phyloP scores from a whole-genome alignment of 805 yeast species.

The Pichia eremophila region DNA sequence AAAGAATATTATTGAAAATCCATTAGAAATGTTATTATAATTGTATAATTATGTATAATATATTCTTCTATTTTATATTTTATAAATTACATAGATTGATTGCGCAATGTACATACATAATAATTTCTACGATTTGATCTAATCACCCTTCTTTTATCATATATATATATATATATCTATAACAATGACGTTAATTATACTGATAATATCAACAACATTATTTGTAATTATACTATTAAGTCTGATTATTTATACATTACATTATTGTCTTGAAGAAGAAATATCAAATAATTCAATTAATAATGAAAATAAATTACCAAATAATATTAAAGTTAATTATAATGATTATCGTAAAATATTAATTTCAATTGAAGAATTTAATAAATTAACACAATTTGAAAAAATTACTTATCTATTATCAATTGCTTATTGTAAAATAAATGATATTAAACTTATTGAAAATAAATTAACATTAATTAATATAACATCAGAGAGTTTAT shows the following conservation, averaged over 20 bases:
- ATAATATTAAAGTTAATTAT: conserved; percentile 12
- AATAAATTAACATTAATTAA: conserved; percentile 15
- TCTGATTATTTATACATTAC: no score
- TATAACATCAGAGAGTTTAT: conserved; percentile 21
- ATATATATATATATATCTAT: no score
- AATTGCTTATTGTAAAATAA: conserved; percentile 14
- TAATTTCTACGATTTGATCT: no score
- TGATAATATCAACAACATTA: no score
- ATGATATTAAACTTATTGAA: conserved; percentile 21
- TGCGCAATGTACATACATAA: no score
- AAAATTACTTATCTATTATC: conserved; percentile 19
- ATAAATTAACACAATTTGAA: conserved; percentile 10
- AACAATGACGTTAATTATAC: no score
- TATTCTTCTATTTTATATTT: no score
- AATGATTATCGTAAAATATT: background rate
- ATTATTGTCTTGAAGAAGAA: background rate
- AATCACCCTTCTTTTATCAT: no score
- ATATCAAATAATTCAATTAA: background rate
- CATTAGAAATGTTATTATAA: conserved; percentile 82
- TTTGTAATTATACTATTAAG: no score
- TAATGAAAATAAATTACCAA: conserved; percentile 1
- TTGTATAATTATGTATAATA: background rate
- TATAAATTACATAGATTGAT: no score
- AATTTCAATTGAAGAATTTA: background rate
- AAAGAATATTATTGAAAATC: conserved; percentile 89